phyloP scores from a whole-genome alignment of 2,329 filamentous ascomycete genomes.

The Fragosphaeria purpurea region DNA sequence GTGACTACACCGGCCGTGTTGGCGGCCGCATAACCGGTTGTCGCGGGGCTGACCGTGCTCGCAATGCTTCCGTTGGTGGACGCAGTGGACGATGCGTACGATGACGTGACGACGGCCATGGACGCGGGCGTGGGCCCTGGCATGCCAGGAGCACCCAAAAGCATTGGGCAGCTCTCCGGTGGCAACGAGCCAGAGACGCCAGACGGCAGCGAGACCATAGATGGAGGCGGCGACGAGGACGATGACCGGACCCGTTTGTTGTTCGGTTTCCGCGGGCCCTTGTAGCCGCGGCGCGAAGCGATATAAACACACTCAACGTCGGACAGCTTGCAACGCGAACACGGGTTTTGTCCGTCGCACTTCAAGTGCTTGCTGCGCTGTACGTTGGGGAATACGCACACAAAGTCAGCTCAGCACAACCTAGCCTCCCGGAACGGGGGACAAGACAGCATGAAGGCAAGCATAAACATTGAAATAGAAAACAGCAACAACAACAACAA shows the following conservation, averaged over 20 bases:
- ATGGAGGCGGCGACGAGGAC: constrained; percentile 29
- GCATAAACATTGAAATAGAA: not conserved
- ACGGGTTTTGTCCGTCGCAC: constrained; percentile 62
- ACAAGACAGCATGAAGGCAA: constrained; percentile 20
- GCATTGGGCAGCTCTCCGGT: constrained; percentile 32
- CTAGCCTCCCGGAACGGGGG: constrained; percentile 47
- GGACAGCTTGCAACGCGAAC: constrained; percentile 52
- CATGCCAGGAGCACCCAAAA: constrained; percentile 27
- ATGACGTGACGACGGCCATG: constrained; percentile 5
- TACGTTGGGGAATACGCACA: not conserved
- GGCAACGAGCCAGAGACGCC: constrained; percentile 12
- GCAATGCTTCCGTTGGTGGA: not conserved
- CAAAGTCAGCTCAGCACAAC: constrained; percentile 17
- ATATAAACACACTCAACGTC: constrained; percentile 59
- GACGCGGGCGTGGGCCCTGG: constrained; percentile 17
- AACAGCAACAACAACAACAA: not conserved
- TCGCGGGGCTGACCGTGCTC: not conserved
- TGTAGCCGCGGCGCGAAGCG: constrained; percentile 65
- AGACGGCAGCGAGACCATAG: constrained; percentile 6
- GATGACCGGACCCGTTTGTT: constrained; percentile 42
- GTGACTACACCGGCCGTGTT: constrained; percentile 16
- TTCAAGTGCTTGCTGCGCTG: constrained; percentile 61
- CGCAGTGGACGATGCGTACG: not conserved
- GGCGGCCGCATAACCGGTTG: constrained; percentile 22
- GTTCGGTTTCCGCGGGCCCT: constrained; percentile 47